Conservation (phyloP, 331 rosid species). For the Quercus phellos region DNA sequence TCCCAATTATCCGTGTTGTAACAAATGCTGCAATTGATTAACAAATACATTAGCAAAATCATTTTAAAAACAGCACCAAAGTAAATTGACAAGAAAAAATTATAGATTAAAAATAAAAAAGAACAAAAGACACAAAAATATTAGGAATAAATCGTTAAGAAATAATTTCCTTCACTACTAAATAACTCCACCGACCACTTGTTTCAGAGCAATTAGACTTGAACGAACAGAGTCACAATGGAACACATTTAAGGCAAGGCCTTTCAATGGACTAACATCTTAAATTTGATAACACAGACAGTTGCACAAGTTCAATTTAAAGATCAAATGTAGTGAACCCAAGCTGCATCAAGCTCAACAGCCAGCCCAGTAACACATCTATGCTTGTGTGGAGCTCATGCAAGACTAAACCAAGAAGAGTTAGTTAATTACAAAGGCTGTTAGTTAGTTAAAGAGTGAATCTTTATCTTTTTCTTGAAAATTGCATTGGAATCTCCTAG, state of each 20-base stretch:
- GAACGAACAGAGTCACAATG: not conserved
- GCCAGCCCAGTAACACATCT: too few relatives aligned
- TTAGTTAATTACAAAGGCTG: too few relatives aligned
- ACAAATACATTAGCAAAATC: slow-evolving; percentile 19
- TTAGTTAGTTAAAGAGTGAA: too few relatives aligned
- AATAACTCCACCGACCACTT: not conserved
- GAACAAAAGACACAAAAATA: not conserved
- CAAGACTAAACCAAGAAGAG: too few relatives aligned
- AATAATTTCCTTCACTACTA: not conserved
- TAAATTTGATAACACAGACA: not conserved
- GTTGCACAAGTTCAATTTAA: not conserved
- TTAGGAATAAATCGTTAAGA: not conserved
- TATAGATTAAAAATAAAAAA: not conserved
- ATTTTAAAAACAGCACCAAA: slow-evolving; percentile 11
- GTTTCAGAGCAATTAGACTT: not conserved
- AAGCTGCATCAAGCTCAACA: too few relatives aligned
- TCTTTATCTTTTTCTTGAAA: too few relatives aligned
- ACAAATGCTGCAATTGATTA: slow-evolving; percentile 70
- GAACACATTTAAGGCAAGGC: not conserved
- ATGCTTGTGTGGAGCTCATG: too few relatives aligned
- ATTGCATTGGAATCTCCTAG: too few relatives aligned
- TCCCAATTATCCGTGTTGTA: slow-evolving; percentile 61
- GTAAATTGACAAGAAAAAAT: not conserved
- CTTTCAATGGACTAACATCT: not conserved
- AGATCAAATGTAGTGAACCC: not conserved